phyloP scores from a whole-genome alignment of 2,329 filamentous ascomycete species.

The Magnaporthiopsis poae region DNA sequence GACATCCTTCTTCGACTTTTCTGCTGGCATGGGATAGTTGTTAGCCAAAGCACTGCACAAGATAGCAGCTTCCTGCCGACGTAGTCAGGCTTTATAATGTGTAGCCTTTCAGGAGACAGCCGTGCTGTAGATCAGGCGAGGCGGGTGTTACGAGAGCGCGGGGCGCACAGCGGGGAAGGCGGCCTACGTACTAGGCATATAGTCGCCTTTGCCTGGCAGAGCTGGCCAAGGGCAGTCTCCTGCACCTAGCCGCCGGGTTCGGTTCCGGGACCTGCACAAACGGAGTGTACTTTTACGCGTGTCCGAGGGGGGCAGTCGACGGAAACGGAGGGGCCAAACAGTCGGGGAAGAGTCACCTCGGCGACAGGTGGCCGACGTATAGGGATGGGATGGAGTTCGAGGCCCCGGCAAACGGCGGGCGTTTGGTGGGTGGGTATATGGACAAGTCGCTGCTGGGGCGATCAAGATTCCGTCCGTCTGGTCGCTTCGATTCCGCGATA shows the following conservation, averaged over 20 bases:
- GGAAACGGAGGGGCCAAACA: neutral
- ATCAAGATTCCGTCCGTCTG: neutral
- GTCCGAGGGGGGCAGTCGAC: neutral
- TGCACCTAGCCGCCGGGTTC: conserved; percentile 2
- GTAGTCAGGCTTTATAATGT: neutral
- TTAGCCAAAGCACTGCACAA: neutral
- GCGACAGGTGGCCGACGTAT: neutral
- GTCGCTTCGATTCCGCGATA: neutral
- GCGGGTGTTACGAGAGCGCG: neutral
- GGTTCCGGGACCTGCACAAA: neutral
- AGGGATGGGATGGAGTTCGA: neutral
- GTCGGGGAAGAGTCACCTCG: neutral
- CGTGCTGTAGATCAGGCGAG: neutral
- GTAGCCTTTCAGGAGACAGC: neutral
- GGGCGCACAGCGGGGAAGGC: neutral
- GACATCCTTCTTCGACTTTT: conserved; percentile 46
- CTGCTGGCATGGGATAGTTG: conserved; percentile 14
- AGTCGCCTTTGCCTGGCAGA: conserved; percentile 8
- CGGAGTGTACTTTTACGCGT: neutral
- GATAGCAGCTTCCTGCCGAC: neutral
- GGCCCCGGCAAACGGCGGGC: neutral
- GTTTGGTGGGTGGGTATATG: neutral
- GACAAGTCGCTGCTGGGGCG: neutral
- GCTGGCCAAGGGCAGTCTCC: conserved; percentile 1
- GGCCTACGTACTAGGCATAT: conserved; percentile 15